Conservation (phyloP, 495 filamentous ascomycete genomes). For the Daldinia caldariorum region DNA sequence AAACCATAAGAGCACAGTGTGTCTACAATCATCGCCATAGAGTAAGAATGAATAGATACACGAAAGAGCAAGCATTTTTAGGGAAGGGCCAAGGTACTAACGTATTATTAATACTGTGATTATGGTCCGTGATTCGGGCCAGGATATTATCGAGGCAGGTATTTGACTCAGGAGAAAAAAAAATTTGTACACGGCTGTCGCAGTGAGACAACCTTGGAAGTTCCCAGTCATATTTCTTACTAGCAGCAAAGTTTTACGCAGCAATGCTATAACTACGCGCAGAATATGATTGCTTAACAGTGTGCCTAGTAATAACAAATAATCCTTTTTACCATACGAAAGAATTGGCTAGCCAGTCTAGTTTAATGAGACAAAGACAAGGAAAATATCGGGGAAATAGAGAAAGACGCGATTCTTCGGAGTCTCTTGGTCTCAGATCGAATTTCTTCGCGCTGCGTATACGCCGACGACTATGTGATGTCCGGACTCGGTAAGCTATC, state of each 20-base stretch:
- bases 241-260: background rate
- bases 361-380: background rate
- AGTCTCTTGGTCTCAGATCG: constrained; percentile 11
- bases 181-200: constrained; percentile 7
- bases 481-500: constrained; percentile 29
- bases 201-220: constrained; percentile 19
- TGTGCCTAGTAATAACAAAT: too few relatives aligned
- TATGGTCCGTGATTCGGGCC: constrained; percentile 14
- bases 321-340: background rate
- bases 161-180: constrained; percentile 12
- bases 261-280: too few relatives aligned
- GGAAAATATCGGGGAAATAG: background rate
- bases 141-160: constrained; percentile 11
- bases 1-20: constrained; percentile 25
- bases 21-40: background rate
- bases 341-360: background rate
- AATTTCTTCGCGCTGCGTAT: background rate
- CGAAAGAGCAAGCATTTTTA: too few relatives aligned
- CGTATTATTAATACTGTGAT: constrained; percentile 24
- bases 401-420: background rate
- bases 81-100: constrained; percentile 9
- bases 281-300: too few relatives aligned
- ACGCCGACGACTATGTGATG: constrained; percentile 10
- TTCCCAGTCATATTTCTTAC: constrained; percentile 9
- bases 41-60: constrained; percentile 4